Percentiles rank a stretch among this genome's conserved stretches.
phyloP scores from a whole-genome alignment of 1,139 yeast species.

The Pichia sp. region DNA sequence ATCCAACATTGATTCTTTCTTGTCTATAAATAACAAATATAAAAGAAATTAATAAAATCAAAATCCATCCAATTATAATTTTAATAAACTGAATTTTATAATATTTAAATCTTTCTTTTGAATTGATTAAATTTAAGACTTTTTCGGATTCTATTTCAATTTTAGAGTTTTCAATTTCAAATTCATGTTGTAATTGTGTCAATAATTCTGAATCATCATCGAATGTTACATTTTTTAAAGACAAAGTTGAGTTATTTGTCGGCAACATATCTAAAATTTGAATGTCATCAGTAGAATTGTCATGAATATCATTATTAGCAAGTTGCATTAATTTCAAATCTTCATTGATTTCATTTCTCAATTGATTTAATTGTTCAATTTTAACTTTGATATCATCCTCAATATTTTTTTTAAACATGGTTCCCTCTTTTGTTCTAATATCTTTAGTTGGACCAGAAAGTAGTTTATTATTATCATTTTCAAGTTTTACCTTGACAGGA shows the following conservation, averaged over 20 bases:
- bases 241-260: neutral
- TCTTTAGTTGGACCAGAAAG: neutral
- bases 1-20: conserved; percentile 56
- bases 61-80: conserved; percentile 14
- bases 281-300: neutral
- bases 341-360: conserved; percentile 3
- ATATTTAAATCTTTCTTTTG: conserved; percentile 9
- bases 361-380: conserved; percentile 1
- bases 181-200: conserved; percentile 20
- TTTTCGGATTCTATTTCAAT: conserved; percentile 25
- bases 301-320: neutral
- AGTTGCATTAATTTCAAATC: conserved; percentile 3
- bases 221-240: conserved; percentile 3
- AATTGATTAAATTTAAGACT: conserved; percentile 17
- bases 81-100: conserved; percentile 12
- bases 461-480: neutral
- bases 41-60: conserved; percentile 21
- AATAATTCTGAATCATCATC: conserved; percentile 20
- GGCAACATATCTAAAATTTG: neutral
- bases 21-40: conserved; percentile 39
- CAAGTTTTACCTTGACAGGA: neutral
- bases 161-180: conserved; percentile 22
- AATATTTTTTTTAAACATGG: neutral
- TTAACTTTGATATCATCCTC: conserved; percentile 4
- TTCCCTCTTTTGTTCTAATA: neutral